Base-by-base conservation (phyloP, 805 yeast species). In the Saturnispora kantuleensis region DNA sequence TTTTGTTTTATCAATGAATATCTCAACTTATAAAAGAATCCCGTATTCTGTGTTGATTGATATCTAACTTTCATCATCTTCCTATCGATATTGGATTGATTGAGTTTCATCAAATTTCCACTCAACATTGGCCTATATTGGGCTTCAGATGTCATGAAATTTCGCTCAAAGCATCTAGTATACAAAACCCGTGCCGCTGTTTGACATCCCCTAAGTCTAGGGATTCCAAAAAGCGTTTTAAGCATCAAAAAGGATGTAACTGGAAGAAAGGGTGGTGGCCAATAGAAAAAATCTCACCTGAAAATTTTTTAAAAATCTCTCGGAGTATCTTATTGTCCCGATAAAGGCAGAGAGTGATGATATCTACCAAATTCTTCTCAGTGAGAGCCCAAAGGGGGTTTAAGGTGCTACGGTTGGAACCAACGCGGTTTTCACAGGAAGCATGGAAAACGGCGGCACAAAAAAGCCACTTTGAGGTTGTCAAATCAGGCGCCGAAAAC, bases 371-470 rank as follows among this genome's bases (percentile, higher is more conserved):
- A 21, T 21, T 21, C 26, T 21, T 21, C 26, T 21, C 26, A 6
- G 2, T 21, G 26, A 21, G 26, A 6, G 26, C 26, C 8, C 26
- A 21, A 21, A 21, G 32, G 10, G 5, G 31, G 5, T 80, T 84
- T 40, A 74, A 76, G 50, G 77, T 86, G 10, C 68, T 87, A 21
- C 70, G 85, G 60, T 60, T 87, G 31, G 90, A 88, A 6, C 68
- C 71, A 11, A 69, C 78, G 38, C 59, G 63, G 42, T 80, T 67
- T 56, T 89, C 87, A 37, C 74, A 72, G 33, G 66, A 72, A 30
- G 83, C 80, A 36, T 85, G 93, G 90, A 53, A 58, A 10, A 55
- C 70, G 36, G 55, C 71, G 5, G 46, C 17, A 2, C 28, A 35
- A 13, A 51, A 51, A 15, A 44, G 55, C 43, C 61, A 65, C 16